Evolutionary conservation across 179 eudicot genomes (phyloP).

Genomic region (Nepenthes alata): DNA sequence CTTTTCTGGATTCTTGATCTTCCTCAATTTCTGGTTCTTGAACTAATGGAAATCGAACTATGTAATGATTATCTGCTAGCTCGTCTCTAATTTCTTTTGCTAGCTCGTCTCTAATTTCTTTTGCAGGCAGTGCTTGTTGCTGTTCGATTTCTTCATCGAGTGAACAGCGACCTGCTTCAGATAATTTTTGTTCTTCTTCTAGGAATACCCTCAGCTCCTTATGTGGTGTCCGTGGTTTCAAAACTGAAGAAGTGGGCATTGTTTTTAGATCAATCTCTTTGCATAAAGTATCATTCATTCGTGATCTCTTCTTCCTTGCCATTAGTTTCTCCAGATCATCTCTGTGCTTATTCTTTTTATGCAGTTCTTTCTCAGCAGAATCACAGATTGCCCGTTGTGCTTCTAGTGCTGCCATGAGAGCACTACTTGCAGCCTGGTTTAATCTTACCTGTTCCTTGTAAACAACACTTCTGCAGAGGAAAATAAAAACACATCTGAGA

Average conservation of each 20-base stretch:
- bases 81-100: neutral
- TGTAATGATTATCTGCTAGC: slow-evolving; percentile 10
- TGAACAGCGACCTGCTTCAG: slow-evolving; percentile 39
- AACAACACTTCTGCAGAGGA: slow-evolving; percentile 57
- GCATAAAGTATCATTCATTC: slow-evolving; percentile 33
- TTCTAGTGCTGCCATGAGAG: slow-evolving; percentile 88
- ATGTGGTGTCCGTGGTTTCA: slow-evolving; percentile 24
- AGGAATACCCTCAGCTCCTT: slow-evolving; percentile 63
- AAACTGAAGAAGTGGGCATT: slow-evolving; percentile 23
- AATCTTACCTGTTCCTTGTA: slow-evolving; percentile 78
- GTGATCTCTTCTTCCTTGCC: slow-evolving; percentile 73
- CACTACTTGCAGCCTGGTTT: slow-evolving; percentile 73
- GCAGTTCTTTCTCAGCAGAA: slow-evolving; percentile 71
- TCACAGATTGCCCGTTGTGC: slow-evolving; percentile 80
- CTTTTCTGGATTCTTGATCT: slow-evolving; percentile 66
- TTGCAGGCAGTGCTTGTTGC: neutral
- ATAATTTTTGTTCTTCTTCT: slow-evolving; percentile 71
- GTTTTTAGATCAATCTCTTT: slow-evolving; percentile 34
- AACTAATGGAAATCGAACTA: slow-evolving; percentile 26
- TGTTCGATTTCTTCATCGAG: slow-evolving; percentile 25
- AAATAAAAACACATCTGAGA: neutral
- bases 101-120: neutral
- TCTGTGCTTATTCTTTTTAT: slow-evolving; percentile 46
- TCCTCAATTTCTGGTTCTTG: slow-evolving; percentile 26
- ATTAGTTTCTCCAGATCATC: slow-evolving; percentile 68